Evolutionary conservation across 2,329 filamentous ascomycete genomes (phyloP), one percentile per base, ranked within the genome.

Genomic region (Remersonia thermophila): DNA sequence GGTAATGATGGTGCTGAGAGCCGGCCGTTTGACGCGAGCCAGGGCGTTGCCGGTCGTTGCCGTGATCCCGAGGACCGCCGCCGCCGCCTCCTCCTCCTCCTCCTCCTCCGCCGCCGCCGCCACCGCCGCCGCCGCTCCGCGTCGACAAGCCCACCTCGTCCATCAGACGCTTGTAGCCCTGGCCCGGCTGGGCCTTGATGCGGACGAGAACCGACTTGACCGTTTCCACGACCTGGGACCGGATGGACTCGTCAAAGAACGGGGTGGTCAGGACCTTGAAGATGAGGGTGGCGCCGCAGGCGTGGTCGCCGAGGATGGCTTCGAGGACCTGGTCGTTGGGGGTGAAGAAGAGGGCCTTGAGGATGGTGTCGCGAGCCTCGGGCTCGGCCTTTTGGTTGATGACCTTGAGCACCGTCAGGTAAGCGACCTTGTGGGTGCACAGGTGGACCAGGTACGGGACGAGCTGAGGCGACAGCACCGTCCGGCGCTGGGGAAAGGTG

Each of bases 191-290:
- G 5, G 86, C 89, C 64, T 95, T 95, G 59, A 96, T 80, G 51
- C 82, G 81, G 25, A 89, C 62, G 25, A 98, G 70, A 27, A 96
- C 86, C 50, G 77, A 84, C 53, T 89, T 85, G 35, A 98, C 84
- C 40, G 86, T 95, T 52, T 94, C 85, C 4, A 94, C 76, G 15
- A 95, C 86, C 51, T 95, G 83, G 31, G 71, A 67, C 32, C 91
- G 81, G 55, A 95, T 87, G 35, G 68, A 77, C 56, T 98, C 91
- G 47, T 98, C 91, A 46, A 96, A 87, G 71, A 95, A 96, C 0
- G 91, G 91, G 7, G 87, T 96, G 0, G 91, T 96, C 38, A 98
- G 69, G 25, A 96, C 87, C 68, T 98, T 98, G 73, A 96, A 98
- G 52, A 98, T 96, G 47, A 98, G 65, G 1, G 89, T 96, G 3